Base-by-base conservation (phyloP, 192 early-diverging fungal species). In the Tieghemiomyces parasiticus region DNA sequence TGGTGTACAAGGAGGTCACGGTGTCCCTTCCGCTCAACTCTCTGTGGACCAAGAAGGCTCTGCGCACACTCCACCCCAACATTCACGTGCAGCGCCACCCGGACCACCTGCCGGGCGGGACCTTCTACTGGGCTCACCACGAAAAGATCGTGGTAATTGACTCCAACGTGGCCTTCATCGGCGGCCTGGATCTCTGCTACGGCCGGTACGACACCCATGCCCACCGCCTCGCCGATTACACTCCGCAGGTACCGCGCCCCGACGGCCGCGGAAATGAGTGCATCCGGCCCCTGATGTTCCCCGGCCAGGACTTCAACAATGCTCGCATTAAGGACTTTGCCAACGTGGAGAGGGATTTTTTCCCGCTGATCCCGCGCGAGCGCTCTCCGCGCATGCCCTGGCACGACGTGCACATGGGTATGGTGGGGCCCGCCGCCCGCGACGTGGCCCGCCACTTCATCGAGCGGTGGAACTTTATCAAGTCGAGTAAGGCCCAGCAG, bases 381-480 rank as follows among this genome's bases (percentile, higher is more conserved):
- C 67, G 63, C 33, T 70, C 71, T 16, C 67, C 84, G 14, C 79
- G 89, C 61, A 89, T 90, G 90, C 88, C 90, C 24, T 92, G 90
- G 90, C 90, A 92, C 66, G 90, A 92, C 54, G 74, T 92, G 31
- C 81, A 82, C 19, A 76, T 88, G 63, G 86, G 78, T 47, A 78
- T 92, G 64, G 73, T 87, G 6, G 90, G 89, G 46, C 78, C 71
- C 62, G 83, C 90, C 3, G 87, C 86, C 28, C 76, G 81, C 16
- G 90, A 92, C 61, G 76, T 91, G 35, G 83, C 85, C 4, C 76
- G 86, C 46, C 90, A 92, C 66, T 90, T 91, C 63, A 83, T 84
- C 50, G 78, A 89, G 73, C 76, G 90, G 4, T 92, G 90, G 90
- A 92, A 92, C 64, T 90, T 89, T 67, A 72, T 89, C 62, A 91